Conservation (phyloP, 768 basidiomycete species). For the Lentinula lateritia region DNA sequence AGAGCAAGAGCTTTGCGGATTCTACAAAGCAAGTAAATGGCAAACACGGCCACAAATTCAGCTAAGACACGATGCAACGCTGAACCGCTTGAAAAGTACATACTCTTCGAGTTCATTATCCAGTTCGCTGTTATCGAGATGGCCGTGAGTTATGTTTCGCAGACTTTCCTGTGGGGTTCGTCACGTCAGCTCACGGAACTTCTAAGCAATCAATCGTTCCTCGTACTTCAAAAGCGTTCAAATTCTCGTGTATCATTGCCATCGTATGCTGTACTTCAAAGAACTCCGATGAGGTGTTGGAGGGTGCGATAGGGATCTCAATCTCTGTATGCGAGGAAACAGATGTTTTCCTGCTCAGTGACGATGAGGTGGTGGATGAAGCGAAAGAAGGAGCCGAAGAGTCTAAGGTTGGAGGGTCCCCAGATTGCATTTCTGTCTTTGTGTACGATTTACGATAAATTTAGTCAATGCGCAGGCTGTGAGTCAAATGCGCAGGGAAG, state of each 20-base stretch:
- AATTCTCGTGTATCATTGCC: not conserved
- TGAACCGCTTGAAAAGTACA: not conserved
- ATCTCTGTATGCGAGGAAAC: not conserved
- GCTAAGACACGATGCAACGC: not conserved
- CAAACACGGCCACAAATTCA: too few species aligned
- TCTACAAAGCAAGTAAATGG: not conserved
- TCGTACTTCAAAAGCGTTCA: not conserved
- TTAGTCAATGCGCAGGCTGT: not conserved
- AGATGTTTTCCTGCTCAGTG: not conserved
- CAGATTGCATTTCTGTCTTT: not conserved
- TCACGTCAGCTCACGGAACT: not conserved
- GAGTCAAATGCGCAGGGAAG: not conserved
- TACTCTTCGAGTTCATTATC: not conserved
- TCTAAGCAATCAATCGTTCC: not conserved
- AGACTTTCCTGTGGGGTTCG: not conserved
- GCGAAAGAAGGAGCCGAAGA: slow-evolving; percentile 4
- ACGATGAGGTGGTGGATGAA: slow-evolving; percentile 1
- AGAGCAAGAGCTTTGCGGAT: slow-evolving; percentile 8
- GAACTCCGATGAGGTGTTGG: not conserved
- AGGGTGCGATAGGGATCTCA: not conserved
- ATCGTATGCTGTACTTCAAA: not conserved
- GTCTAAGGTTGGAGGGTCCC: not conserved
- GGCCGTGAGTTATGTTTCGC: not conserved
- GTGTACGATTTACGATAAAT: not conserved
- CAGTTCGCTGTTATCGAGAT: not conserved